Evolutionary conservation across 352 stramenopile genomes (phyloP).

Genomic region (Globisporangium acanthophoron): DNA sequence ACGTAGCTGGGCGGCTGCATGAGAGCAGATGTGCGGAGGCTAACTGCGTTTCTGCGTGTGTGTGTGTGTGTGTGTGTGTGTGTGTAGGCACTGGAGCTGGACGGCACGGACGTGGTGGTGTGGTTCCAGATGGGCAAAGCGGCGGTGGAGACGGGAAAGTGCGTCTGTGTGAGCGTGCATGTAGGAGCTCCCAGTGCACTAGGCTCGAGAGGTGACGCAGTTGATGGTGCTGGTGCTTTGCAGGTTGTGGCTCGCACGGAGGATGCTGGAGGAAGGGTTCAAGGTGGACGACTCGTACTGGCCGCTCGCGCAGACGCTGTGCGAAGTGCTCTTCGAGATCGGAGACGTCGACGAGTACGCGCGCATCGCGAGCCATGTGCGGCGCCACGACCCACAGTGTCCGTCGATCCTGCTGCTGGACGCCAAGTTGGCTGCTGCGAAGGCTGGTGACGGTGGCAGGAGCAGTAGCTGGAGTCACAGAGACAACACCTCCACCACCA

Average conservation of each 20-base stretch:
- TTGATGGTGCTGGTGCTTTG: background rate
- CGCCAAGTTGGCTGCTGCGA: slow-evolving; percentile 1
- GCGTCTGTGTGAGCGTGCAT: background rate
- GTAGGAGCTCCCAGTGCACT: background rate
- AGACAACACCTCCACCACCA: background rate
- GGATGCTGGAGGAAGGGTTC: slow-evolving; percentile 51
- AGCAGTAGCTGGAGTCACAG: background rate
- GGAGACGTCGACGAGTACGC: slow-evolving; percentile 45
- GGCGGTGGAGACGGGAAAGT: slow-evolving; percentile 55
- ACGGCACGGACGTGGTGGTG: slow-evolving; percentile 70
- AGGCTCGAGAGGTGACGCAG: background rate
- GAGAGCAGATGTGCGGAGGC: background rate
- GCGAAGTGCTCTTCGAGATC: slow-evolving; percentile 51
- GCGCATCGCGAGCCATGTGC: slow-evolving; percentile 38
- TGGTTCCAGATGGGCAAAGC: slow-evolving; percentile 66
- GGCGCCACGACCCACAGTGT: slow-evolving; percentile 37
- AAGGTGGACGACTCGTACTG: slow-evolving; percentile 57
- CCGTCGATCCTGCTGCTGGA: slow-evolving; percentile 27
- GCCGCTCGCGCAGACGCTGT: slow-evolving; percentile 50
- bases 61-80: background rate
- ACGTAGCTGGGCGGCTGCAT: background rate
- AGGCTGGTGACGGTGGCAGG: background rate
- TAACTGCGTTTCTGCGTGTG: background rate
- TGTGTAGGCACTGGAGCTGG: slow-evolving; percentile 39
- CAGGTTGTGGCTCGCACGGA: slow-evolving; percentile 56